Percentiles rank a stretch among this genome's conserved stretches.
phyloP scores from a whole-genome alignment of 2,329 filamentous ascomycete species.

The Alternaria triticina region DNA sequence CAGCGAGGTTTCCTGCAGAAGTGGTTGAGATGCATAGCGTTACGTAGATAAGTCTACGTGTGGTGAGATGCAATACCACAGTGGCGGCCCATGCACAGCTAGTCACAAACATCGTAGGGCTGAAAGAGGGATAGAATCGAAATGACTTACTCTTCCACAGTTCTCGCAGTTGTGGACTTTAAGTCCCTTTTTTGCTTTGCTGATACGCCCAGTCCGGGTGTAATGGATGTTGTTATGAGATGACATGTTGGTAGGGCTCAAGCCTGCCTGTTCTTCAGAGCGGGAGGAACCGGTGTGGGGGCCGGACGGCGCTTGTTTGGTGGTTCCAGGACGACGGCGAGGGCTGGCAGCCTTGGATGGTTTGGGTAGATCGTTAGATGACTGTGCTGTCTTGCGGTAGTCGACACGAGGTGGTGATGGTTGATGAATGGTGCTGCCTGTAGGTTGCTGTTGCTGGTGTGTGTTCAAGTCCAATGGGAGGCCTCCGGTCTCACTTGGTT shows the following conservation, averaged over 20 bases:
- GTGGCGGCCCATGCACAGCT: slow-evolving; percentile 5
- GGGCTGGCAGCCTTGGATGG: slow-evolving; percentile 27
- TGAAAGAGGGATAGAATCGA: background rate
- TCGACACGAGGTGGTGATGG: slow-evolving; percentile 24
- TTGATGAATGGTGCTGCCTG: slow-evolving; percentile 24
- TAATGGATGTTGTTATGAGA: slow-evolving; percentile 46
- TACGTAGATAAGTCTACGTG: background rate
- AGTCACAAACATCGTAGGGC: background rate
- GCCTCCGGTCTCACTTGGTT: slow-evolving; percentile 41
- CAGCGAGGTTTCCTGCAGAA: slow-evolving; percentile 17
- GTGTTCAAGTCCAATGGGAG: slow-evolving; percentile 36
- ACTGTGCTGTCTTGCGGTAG: slow-evolving; percentile 30
- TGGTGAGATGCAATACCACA: background rate
- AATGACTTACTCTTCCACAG: slow-evolving; percentile 53
- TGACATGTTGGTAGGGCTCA: slow-evolving; percentile 40
- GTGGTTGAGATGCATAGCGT: background rate
- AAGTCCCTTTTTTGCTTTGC: slow-evolving; percentile 56
- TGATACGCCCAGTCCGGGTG: slow-evolving; percentile 55
- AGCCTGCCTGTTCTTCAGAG: slow-evolving; percentile 36
- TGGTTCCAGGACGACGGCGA: slow-evolving; percentile 37
- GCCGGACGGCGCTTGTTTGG: slow-evolving; percentile 27
- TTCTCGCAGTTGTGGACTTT: slow-evolving; percentile 54
- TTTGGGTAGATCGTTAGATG: slow-evolving; percentile 35
- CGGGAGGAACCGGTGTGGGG: slow-evolving; percentile 38
- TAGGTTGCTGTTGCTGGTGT: slow-evolving; percentile 27